Evolutionary conservation across 192 early-diverging fungal genomes (phyloP), one percentile per base, ranked within the genome.

Genomic region (Coemansia sp.): DNA sequence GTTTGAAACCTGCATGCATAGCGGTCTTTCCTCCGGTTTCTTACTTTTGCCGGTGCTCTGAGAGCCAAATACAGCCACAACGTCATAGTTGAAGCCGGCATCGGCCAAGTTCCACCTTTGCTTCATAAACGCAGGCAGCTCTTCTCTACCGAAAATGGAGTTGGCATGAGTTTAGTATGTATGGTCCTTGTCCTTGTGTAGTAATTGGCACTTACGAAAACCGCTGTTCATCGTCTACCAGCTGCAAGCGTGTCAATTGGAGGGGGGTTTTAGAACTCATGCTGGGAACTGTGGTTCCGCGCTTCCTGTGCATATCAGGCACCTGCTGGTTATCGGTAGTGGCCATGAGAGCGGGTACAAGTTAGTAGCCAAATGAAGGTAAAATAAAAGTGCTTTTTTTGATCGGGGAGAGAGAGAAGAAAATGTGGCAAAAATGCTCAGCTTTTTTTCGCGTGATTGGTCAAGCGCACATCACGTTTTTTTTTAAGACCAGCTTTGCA

Each of bases 11-110:
- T 55, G 53, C 53, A 55, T 31, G 30, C 39, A 21, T 3, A 15
- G 40, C 14, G 14, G 3, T 37, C 23, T 1, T 7, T 51, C 0
- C 9, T 12, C 1, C n/a, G 93, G 57, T 16, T 87, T 79, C 40
- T 94, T 97, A 90, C 91, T 93, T 60, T 99, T 99, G 36, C 97
- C 97, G 5, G 95, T 97, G 81, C 89, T 93, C 73, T 99, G 97
- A 31, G 94, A 97, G 48, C 97, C 97, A 84, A 99, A 97, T 26
- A 99, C 94, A 14, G 97, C 94, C 5, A 97, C 91, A 14, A 98
- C 78, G 67, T 97, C 88, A 66, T 98, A 99, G 68, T 96, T 87
- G 56, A 99, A 99, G 14, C 97, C 97, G 37, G 74, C 76, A 26
- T 93, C 86, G 16, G 66, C 71, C 4, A 99, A 71, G 15, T 76